Percentiles rank a stretch among this genome's conserved stretches.
phyloP scores from a whole-genome alignment of 768 basidiomycete genomes.

The Pholiota conissans region DNA sequence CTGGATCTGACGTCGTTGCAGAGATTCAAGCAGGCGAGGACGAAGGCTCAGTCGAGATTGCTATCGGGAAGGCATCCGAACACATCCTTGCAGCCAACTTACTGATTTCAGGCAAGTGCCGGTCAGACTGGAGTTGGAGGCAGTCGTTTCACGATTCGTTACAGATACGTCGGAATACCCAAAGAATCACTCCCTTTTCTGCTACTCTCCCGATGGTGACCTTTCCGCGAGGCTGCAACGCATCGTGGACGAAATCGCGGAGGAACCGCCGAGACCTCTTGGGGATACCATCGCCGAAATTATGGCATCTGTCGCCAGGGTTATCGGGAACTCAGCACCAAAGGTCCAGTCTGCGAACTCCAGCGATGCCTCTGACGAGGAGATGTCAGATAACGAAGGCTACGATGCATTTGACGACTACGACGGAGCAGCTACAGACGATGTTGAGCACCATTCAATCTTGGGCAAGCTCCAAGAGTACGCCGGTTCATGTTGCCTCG shows the following conservation, averaged over 20 bases:
- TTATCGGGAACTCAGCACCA: slow-evolving; percentile 12
- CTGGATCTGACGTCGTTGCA: slow-evolving; percentile 23
- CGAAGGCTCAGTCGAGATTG: slow-evolving; percentile 61
- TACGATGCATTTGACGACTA: slow-evolving; percentile 38
- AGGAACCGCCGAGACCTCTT: slow-evolving; percentile 41
- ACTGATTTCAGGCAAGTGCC: slow-evolving; percentile 47
- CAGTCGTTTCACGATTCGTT: not conserved
- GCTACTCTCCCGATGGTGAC: slow-evolving; percentile 49
- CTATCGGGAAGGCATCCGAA: slow-evolving; percentile 35
- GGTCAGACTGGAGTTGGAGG: not conserved
- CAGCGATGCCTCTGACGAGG: slow-evolving; percentile 31
- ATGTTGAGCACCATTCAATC: slow-evolving; percentile 22
- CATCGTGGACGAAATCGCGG: slow-evolving; percentile 46
- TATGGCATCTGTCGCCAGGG: slow-evolving; percentile 33
- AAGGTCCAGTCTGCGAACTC: not conserved
- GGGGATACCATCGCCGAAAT: slow-evolving; percentile 45
- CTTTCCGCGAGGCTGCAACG: slow-evolving; percentile 38
- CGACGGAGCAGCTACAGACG: slow-evolving; percentile 32
- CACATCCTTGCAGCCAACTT: slow-evolving; percentile 40
- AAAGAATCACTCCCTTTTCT: slow-evolving; percentile 52
- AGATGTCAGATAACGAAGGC: slow-evolving; percentile 26
- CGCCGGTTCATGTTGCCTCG: slow-evolving; percentile 5
- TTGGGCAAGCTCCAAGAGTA: slow-evolving; percentile 32
- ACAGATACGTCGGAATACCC: slow-evolving; percentile 72
- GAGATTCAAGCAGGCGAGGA: slow-evolving; percentile 59